Base-by-base conservation (phyloP, 2,329 filamentous ascomycete species). In the Stachybotrys elegans region DNA sequence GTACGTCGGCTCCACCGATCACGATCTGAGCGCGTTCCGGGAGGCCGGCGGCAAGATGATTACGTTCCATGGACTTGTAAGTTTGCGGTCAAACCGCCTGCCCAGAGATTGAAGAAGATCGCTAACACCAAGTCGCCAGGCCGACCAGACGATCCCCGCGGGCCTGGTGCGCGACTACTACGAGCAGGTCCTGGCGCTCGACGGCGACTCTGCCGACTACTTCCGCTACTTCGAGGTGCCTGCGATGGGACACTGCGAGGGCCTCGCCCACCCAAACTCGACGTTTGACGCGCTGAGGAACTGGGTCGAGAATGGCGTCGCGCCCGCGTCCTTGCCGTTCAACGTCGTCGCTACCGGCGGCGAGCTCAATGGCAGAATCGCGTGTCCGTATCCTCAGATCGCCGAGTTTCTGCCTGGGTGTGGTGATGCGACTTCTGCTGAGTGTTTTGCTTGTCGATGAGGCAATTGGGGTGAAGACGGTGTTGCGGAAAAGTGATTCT, bases 171-270 rank as follows among this genome's bases (percentile, higher is more conserved):
- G 37, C 22, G 37, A 40, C 37, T 40, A 40, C 22, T 40, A 40
- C 21, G 35, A 40, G 22, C 8, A 40, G 37, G 37, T 25, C 19
- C 22, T 40, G 37, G 37, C 37, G 8, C 14, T 25, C 17, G 37
- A 40, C 22, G 37, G 20, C n/a, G 20, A 40, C 25, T 20, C 25
- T 20, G 22, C 37, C 13, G 22, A 25, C 37, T 40, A 40, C n/a
- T 40, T 40, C n/a, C 37, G 37, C 37, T 40, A 40, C n/a, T 40
- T 40, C 21, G 37, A 40, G 22, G 22, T 40, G 13, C 37, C 37
- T 25, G 37, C 37, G 5, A 13, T 40, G 17, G 37, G 37, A 13
- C 37, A 40, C n/a, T 40, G 37, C 37, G 37, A 23, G 7, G 37
- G 37, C 20, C 22, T 23, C 22, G 37, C 20, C 25, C 37, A 40